Conservation (phyloP, 129 eudicot genomes). For the Dittrichia graveolens region DNA sequence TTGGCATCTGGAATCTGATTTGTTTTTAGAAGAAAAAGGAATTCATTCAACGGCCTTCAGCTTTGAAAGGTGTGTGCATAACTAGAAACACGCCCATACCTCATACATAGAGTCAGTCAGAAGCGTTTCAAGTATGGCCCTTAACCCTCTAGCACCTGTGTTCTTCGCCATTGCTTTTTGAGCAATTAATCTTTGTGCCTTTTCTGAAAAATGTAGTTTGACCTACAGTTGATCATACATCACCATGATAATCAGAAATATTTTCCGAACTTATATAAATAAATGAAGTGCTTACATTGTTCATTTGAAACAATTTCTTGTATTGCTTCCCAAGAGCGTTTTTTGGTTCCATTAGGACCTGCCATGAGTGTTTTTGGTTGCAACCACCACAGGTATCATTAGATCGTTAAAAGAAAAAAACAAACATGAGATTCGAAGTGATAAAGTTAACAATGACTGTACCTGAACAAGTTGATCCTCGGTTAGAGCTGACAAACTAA, state of each 20-base stretch:
- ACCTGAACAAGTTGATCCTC: slow-evolving; percentile 97
- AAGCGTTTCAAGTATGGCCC: slow-evolving; percentile 82
- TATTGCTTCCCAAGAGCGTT: slow-evolving; percentile 95
- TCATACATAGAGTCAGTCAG: slow-evolving; percentile 95
- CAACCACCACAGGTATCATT: too few species aligned
- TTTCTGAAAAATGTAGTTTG: slow-evolving; percentile 79
- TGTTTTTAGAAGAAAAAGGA: background rate
- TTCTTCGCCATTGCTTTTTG: slow-evolving; percentile 80
- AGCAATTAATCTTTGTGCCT: slow-evolving; percentile 76
- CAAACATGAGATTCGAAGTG: background rate
- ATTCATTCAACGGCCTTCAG: background rate
- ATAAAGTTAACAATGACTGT: slow-evolving; percentile 10
- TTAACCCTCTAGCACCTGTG: slow-evolving; percentile 95
- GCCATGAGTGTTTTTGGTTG: background rate
- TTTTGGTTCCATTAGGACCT: slow-evolving; percentile 90
- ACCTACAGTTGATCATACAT: slow-evolving; percentile 47
- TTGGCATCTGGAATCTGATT: slow-evolving; percentile 82
- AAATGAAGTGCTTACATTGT: slow-evolving; percentile 56
- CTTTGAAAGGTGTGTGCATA: background rate
- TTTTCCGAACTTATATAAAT: background rate
- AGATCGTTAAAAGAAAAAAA: background rate
- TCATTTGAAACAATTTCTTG: slow-evolving; percentile 85
- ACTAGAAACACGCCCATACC: slow-evolving; percentile 46
- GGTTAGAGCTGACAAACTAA: slow-evolving; percentile 70
- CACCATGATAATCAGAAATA: slow-evolving; percentile 16